Conservation (phyloP, 805 yeast species). For the Starmera dryadoides region DNA sequence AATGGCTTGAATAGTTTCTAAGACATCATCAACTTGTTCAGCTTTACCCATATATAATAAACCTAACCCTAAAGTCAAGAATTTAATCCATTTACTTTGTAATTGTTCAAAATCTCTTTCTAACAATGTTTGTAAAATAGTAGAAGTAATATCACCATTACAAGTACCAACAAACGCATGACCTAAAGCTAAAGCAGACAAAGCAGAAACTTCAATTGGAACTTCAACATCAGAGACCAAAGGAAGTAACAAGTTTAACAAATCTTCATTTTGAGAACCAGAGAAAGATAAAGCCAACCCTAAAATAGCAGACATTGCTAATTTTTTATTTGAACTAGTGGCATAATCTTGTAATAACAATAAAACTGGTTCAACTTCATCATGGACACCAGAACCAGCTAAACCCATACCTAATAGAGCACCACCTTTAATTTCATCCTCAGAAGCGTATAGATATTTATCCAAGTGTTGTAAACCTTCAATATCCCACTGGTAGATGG, state of each 20-base stretch:
- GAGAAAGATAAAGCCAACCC: slow-evolving; percentile 95
- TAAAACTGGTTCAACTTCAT: slow-evolving; percentile 90
- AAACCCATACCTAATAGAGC: slow-evolving; percentile 94
- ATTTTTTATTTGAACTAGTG: slow-evolving; percentile 49
- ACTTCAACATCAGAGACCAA: slow-evolving; percentile 70
- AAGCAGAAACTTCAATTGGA: slow-evolving; percentile 70
- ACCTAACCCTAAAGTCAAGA: slow-evolving; percentile 89
- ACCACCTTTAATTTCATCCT: slow-evolving; percentile 89
- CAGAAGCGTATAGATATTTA: slow-evolving; percentile 78
- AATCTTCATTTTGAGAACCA: slow-evolving; percentile 84
- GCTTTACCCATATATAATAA: slow-evolving; percentile 88
- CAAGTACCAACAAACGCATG: slow-evolving; percentile 94
- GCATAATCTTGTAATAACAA: slow-evolving; percentile 81
- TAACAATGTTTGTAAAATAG: slow-evolving; percentile 81
- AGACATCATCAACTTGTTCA: slow-evolving; percentile 88
- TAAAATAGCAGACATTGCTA: slow-evolving; percentile 75
- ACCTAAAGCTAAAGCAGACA: slow-evolving; percentile 89
- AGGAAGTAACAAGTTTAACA: slow-evolving; percentile 71
- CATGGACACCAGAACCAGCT: slow-evolving; percentile 87
- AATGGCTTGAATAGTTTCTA: slow-evolving; percentile 90
- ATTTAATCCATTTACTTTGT: slow-evolving; percentile 79
- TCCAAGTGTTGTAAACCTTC: slow-evolving; percentile 89
- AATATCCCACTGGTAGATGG: slow-evolving; percentile 87
- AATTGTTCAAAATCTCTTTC: slow-evolving; percentile 78
- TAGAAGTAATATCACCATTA: slow-evolving; percentile 89